Conservation (phyloP, 163 green algal species). For the Scenedesmus sp. region DNA sequence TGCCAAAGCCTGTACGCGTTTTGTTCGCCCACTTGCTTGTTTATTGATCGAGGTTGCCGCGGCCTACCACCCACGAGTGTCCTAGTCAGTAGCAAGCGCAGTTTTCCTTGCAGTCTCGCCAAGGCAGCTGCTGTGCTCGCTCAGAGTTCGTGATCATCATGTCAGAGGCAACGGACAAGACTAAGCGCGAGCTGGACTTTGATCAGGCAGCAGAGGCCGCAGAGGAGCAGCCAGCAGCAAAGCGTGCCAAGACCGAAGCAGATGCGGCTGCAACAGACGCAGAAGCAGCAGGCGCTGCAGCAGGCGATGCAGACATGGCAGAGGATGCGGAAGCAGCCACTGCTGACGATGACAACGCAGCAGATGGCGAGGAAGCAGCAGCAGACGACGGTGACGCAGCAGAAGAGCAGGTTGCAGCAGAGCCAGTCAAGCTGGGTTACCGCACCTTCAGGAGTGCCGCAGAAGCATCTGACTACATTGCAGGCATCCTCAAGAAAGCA, state of each 20-base stretch:
- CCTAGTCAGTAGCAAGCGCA: not conserved
- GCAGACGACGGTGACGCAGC: constrained; percentile 10
- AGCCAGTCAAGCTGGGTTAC: constrained; percentile 61
- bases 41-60: not conserved
- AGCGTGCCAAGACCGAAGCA: constrained; percentile 33
- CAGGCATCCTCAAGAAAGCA: constrained; percentile 35
- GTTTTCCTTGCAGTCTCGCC: not conserved
- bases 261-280: not conserved
- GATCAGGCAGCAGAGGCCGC: not conserved
- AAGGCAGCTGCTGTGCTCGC: not conserved
- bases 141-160: not conserved
- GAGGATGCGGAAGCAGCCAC: not conserved
- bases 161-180: not conserved
- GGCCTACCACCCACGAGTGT: not conserved
- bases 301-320: not conserved
- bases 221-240: constrained; percentile 36
- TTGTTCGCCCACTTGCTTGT: not conserved
- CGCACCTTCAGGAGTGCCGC: constrained; percentile 55
- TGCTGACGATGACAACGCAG: not conserved
- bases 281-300: not conserved
- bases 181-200: constrained; percentile 17
- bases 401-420: not conserved
- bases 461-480: constrained; percentile 56
- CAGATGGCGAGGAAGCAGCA: not conserved
- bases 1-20: not conserved